Conservation (phyloP, 345 rosid species). For the Sonneratia alba region DNA sequence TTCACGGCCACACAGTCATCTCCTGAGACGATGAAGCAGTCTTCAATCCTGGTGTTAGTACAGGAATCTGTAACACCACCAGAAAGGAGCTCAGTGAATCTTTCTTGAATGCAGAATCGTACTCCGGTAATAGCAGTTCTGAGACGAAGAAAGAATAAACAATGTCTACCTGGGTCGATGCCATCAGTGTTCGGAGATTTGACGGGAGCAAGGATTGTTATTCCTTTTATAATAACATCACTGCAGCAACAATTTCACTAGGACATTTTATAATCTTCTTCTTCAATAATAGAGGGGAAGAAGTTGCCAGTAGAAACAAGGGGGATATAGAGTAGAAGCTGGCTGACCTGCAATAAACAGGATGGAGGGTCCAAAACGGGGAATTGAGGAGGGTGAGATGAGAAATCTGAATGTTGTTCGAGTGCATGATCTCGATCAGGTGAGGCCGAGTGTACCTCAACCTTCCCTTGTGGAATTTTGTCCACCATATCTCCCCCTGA, state of each 20-base stretch:
- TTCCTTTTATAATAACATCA: constrained; percentile 11
- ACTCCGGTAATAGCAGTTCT: neutral
- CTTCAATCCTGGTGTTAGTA: constrained; percentile 76
- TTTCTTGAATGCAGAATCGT: neutral
- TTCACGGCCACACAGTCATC: constrained; percentile 92
- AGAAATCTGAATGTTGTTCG: constrained; percentile 27
- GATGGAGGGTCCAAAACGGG: constrained; percentile 43
- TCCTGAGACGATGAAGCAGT: constrained; percentile 80
- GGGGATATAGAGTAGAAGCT: neutral
- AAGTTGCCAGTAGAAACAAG: neutral
- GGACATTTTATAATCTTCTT: no score
- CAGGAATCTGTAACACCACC: constrained; percentile 60
- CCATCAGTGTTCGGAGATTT: constrained; percentile 23
- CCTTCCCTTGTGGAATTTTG: constrained; percentile 19
- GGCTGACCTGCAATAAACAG: constrained; percentile 25
- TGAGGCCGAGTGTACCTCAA: constrained; percentile 33
- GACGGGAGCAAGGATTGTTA: constrained; percentile 18
- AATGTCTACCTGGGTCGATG: constrained; percentile 15
- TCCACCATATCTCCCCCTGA: constrained; percentile 40
- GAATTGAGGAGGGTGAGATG: constrained; percentile 33
- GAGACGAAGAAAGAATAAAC: neutral
- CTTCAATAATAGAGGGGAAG: no score
- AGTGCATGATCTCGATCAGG: constrained; percentile 34
- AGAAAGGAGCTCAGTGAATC: neutral
- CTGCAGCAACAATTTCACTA: constrained; percentile 2